Evolutionary conservation across 2,329 filamentous ascomycete genomes (phyloP).

Genomic region (Cladophialophora exuberans): DNA sequence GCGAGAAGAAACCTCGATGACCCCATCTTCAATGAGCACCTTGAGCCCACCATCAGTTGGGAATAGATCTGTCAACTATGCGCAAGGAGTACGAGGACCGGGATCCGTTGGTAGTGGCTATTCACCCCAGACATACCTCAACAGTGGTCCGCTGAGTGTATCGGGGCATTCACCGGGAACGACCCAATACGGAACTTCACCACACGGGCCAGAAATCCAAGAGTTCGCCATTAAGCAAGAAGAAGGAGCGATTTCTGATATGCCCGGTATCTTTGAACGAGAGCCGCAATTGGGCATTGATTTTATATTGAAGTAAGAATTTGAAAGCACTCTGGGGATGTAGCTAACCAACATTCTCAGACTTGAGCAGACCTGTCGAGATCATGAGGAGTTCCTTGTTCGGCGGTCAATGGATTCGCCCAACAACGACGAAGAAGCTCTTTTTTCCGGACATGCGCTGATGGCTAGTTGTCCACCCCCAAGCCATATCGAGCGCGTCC

Average conservation of each 20-base stretch:
- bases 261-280: conserved; percentile 47
- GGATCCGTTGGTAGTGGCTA: conserved; percentile 23
- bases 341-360: conserved; percentile 38
- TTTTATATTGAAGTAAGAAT: conserved; percentile 50
- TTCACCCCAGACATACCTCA: conserved; percentile 26
- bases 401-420: conserved; percentile 57
- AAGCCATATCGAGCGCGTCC: conserved; percentile 59
- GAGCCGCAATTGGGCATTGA: conserved; percentile 53
- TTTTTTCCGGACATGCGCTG: conserved; percentile 80
- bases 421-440: conserved; percentile 64
- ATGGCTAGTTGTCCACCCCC: conserved; percentile 90
- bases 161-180: conserved; percentile 31
- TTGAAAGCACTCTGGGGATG: neutral
- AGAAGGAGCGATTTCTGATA: conserved; percentile 24
- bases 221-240: conserved; percentile 33
- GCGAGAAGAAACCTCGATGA: conserved; percentile 27
- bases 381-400: conserved; percentile 80
- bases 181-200: conserved; percentile 32
- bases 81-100: conserved; percentile 4
- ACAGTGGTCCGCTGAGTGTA: conserved; percentile 22
- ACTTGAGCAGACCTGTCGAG: conserved; percentile 85
- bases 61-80: conserved; percentile 15
- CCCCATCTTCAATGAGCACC: conserved; percentile 22
- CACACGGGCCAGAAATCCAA: conserved; percentile 28
- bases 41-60: conserved; percentile 36